phyloP scores from a whole-genome alignment of 2,329 filamentous ascomycete genomes.

The Penicillium sp. region DNA sequence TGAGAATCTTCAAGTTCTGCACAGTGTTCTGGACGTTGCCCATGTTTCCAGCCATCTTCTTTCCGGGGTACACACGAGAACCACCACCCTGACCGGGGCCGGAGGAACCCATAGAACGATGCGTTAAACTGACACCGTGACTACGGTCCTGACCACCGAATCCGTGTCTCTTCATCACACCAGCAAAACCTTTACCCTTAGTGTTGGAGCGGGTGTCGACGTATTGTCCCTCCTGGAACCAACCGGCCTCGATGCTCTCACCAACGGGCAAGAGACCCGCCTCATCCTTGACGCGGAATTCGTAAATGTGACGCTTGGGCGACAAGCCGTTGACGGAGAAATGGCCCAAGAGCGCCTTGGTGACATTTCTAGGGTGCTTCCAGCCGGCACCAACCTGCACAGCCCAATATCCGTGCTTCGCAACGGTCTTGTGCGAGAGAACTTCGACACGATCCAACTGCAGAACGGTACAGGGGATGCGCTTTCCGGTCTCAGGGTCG shows the following conservation, averaged over 20 bases:
- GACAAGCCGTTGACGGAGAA: slow-evolving; percentile 79
- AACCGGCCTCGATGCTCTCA: slow-evolving; percentile 74
- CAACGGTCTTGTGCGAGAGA: slow-evolving; percentile 77
- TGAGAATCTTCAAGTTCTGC: slow-evolving; percentile 86
- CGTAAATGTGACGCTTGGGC: slow-evolving; percentile 79
- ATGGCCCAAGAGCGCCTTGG: slow-evolving; percentile 82
- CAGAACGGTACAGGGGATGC: slow-evolving; percentile 85
- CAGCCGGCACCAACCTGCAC: slow-evolving; percentile 84
- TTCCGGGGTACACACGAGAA: slow-evolving; percentile 88
- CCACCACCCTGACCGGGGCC: slow-evolving; percentile 90
- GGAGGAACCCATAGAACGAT: slow-evolving; percentile 86
- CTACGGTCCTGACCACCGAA: slow-evolving; percentile 86
- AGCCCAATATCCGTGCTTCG: slow-evolving; percentile 86
- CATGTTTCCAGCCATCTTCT: slow-evolving; percentile 98
- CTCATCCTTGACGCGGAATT: slow-evolving; percentile 80
- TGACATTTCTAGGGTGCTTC: slow-evolving; percentile 72
- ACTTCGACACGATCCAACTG: slow-evolving; percentile 93
- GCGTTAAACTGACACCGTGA: slow-evolving; percentile 93
- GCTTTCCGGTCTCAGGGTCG: slow-evolving; percentile 70
- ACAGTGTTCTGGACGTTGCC: slow-evolving; percentile 84
- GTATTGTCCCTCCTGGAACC: slow-evolving; percentile 88
- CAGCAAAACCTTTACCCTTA: slow-evolving; percentile 89
- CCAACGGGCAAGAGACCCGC: slow-evolving; percentile 76
- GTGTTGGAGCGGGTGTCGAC: slow-evolving; percentile 80
- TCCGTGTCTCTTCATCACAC: slow-evolving; percentile 96